Conservation (phyloP, 2,329 filamentous ascomycete species). For the Calonectria pseudoreteaudii region DNA sequence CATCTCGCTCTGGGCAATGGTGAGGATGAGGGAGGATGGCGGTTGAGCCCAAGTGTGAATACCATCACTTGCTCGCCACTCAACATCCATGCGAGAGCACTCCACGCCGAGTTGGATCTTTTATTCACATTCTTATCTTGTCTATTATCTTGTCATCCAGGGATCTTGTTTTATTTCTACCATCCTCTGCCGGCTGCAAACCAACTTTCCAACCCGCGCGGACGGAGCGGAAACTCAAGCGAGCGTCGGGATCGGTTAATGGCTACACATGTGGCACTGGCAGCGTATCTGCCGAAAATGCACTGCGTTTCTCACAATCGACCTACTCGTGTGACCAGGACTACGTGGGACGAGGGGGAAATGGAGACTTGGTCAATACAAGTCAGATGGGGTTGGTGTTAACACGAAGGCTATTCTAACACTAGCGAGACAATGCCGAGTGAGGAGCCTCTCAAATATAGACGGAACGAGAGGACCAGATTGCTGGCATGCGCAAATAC, state of each 20-base stretch:
- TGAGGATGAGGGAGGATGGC: background rate
- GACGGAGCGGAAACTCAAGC: conserved; percentile 10
- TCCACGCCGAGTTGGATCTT: background rate
- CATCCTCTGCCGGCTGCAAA: background rate
- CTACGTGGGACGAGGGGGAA: background rate
- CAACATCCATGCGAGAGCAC: background rate
- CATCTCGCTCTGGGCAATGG: conserved; percentile 18
- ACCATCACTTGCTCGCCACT: background rate
- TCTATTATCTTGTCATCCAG: background rate
- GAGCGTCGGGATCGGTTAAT: conserved; percentile 10
- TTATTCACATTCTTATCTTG: background rate
- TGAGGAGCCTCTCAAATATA: background rate
- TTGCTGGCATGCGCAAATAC: background rate
- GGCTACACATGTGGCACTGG: conserved; percentile 27
- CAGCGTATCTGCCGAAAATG: conserved; percentile 23
- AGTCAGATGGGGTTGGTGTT: background rate
- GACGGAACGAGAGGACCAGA: background rate
- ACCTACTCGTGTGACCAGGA: background rate
- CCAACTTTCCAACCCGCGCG: background rate
- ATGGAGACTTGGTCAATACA: background rate
- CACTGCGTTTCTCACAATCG: background rate
- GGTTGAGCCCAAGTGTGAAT: background rate
- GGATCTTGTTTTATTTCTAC: background rate
- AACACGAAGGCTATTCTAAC: background rate
- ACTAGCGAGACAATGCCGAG: background rate